These are phyloP conservation scores for Saturnispora ahearnii DNA, from an alignment of 805 yeast species.

Conservation along the genomic window DNA sequence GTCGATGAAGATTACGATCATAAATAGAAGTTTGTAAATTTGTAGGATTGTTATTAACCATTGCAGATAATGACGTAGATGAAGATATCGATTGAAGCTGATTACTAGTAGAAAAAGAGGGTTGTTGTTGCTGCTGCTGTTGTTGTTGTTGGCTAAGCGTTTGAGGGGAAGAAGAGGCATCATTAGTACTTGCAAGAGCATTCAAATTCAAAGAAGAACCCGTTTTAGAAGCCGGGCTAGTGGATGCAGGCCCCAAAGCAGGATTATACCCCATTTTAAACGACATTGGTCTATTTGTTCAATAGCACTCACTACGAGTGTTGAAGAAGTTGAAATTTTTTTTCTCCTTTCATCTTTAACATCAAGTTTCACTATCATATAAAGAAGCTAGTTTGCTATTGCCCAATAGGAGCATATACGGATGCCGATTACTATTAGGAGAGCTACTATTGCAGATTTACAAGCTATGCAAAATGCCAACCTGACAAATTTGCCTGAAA, in stretches of 20 bases:
- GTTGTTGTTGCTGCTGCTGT: neutral
- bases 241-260: conserved; percentile 1
- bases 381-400: too few relatives aligned
- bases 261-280: neutral
- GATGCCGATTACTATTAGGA: conserved; percentile 83
- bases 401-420: neutral
- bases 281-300: neutral
- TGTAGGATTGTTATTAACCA: neutral
- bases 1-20: conserved; percentile 46
- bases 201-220: neutral
- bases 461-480: conserved; percentile 96
- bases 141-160: neutral
- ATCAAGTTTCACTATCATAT: neutral
- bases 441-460: conserved; percentile 76
- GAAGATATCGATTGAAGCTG: neutral
- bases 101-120: neutral
- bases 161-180: neutral
- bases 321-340: neutral
- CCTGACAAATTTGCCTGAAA: conserved; percentile 86
- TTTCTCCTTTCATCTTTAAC: neutral
- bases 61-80: neutral
- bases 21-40: neutral
- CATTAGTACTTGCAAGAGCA: neutral
- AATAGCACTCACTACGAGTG: neutral
- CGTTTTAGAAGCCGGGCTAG: neutral